phyloP scores from a whole-genome alignment of 75 land plant species.

The Cryptomeria japonica region DNA sequence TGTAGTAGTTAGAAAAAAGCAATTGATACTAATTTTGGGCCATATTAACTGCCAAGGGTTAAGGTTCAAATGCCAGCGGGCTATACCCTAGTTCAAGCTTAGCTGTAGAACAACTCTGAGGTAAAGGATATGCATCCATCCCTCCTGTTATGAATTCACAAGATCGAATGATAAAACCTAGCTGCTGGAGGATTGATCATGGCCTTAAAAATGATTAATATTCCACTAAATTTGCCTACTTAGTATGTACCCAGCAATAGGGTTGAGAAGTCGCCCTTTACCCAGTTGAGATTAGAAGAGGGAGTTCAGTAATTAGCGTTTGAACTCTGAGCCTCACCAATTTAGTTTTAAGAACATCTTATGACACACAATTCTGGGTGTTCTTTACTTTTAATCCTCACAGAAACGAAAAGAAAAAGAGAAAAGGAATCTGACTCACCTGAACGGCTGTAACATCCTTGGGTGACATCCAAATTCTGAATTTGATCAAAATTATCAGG shows the following conservation, averaged over 20 bases:
- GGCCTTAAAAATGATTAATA: neutral
- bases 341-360: neutral
- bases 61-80: neutral
- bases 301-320: neutral
- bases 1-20: neutral
- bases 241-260: neutral
- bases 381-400: neutral
- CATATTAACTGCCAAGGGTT: neutral
- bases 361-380: neutral
- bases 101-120: neutral
- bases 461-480: conserved; percentile 1
- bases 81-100: neutral
- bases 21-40: too few relatives aligned
- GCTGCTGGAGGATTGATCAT: neutral
- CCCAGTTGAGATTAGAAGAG: neutral
- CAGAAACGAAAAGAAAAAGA: neutral
- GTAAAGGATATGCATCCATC: neutral
- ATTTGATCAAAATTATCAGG: conserved; percentile 8
- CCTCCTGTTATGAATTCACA: neutral
- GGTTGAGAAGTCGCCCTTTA: neutral
- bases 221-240: neutral
- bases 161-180: neutral
- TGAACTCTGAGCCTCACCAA: neutral
- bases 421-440: neutral
- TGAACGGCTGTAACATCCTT: conserved; percentile 5